Conservation (phyloP, 2,329 filamentous ascomycete species). For the Venturia pyrina region DNA sequence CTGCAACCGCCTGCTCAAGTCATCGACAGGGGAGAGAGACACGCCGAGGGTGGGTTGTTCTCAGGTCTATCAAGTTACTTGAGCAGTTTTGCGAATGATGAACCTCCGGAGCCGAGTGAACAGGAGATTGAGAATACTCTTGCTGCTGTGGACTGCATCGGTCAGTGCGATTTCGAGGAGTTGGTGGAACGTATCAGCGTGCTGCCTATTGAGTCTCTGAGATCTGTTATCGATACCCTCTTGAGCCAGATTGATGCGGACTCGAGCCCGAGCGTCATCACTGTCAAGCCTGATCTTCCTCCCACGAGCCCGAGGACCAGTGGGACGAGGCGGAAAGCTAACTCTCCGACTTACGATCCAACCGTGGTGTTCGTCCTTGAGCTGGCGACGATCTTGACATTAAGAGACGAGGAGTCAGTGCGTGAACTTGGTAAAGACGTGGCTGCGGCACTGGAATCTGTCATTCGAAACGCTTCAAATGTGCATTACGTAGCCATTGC, state of each 20-base stretch:
- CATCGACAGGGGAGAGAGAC: slow-evolving; percentile 74
- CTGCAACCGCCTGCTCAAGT: slow-evolving; percentile 85
- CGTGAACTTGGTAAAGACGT: slow-evolving; percentile 67
- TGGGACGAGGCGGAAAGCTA: slow-evolving; percentile 26
- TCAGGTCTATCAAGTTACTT: slow-evolving; percentile 94
- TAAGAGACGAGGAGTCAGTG: slow-evolving; percentile 65
- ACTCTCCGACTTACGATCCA: slow-evolving; percentile 63
- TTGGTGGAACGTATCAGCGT: slow-evolving; percentile 74
- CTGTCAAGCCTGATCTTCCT: slow-evolving; percentile 77
- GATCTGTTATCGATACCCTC: slow-evolving; percentile 59
- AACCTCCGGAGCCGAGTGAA: slow-evolving; percentile 92
- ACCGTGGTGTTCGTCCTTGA: slow-evolving; percentile 85
- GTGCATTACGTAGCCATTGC: slow-evolving; percentile 79
- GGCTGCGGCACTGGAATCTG: slow-evolving; percentile 66
- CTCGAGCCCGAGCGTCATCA: slow-evolving; percentile 68
- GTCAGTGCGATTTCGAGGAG: slow-evolving; percentile 73
- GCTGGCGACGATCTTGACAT: slow-evolving; percentile 70
- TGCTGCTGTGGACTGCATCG: slow-evolving; percentile 88
- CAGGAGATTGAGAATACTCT: slow-evolving; percentile 94
- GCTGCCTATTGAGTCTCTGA: slow-evolving; percentile 49
- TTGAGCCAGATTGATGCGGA: slow-evolving; percentile 82
- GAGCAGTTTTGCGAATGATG: slow-evolving; percentile 96
- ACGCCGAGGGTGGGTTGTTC: slow-evolving; percentile 74
- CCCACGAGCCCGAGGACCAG: slow-evolving; percentile 48
- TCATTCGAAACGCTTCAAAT: slow-evolving; percentile 68